phyloP scores from a whole-genome alignment of 1,284 basidiomycete species.

The Schizopora paradoxa region DNA sequence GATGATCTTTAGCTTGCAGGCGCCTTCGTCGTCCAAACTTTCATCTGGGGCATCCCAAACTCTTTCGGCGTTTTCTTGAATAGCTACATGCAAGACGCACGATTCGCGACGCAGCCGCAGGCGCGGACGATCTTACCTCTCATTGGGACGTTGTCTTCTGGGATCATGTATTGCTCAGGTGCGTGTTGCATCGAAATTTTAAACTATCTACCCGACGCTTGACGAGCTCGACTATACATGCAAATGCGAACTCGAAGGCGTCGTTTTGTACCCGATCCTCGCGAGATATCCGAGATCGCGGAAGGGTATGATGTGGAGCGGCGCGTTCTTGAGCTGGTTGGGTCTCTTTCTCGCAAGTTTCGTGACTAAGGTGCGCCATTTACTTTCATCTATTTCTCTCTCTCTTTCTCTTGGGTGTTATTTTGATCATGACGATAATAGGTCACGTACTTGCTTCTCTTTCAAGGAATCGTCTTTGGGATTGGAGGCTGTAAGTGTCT shows the following conservation, averaged over 20 bases:
- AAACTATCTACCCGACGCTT: background rate
- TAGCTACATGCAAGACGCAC: conserved; percentile 30
- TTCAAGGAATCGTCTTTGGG: conserved; percentile 37
- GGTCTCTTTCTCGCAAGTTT: conserved; percentile 34
- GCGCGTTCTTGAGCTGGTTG: conserved; percentile 25
- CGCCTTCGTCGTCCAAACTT: conserved; percentile 33
- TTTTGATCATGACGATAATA: conserved; percentile 18
- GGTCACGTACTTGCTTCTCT: conserved; percentile 30
- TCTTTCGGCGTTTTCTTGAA: conserved; percentile 32
- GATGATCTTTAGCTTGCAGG: conserved; percentile 32
- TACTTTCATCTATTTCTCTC: background rate
- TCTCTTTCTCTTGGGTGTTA: too few relatives aligned
- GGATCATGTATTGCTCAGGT: conserved; percentile 34
- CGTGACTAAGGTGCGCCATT: conserved; percentile 28
- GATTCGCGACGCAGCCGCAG: conserved; percentile 23
- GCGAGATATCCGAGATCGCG: conserved; percentile 29
- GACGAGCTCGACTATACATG: background rate
- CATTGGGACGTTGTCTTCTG: conserved; percentile 29
- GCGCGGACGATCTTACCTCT: conserved; percentile 30
- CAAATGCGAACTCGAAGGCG: too few relatives aligned
- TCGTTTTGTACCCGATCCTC: conserved; percentile 23
- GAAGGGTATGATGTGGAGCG: conserved; percentile 28
- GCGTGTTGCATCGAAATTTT: conserved; percentile 20
- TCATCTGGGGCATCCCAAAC: conserved; percentile 36
- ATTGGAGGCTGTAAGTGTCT: conserved; percentile 32